Percentiles rank a stretch among this genome's conserved stretches.
Conservation (phyloP, 768 basidiomycete species). For the Collybiopsis luxurians region DNA sequence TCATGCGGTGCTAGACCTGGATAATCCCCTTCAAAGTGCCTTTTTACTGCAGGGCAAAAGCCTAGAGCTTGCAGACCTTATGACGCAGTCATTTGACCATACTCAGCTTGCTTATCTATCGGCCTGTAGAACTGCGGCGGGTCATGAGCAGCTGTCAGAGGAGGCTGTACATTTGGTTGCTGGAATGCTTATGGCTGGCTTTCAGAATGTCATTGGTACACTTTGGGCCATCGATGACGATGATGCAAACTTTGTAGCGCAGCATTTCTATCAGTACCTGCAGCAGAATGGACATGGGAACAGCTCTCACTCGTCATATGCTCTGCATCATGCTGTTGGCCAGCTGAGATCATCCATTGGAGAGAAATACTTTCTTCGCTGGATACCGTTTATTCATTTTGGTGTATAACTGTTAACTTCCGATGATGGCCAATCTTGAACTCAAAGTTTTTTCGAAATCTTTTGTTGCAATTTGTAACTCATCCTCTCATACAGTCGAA, state of each 20-base stretch:
- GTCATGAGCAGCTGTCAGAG: conserved; percentile 23
- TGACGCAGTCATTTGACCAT: conserved; percentile 11
- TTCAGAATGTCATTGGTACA: conserved; percentile 27
- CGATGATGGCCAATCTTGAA: too few relatives aligned
- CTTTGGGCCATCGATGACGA: conserved; percentile 29
- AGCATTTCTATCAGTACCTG: conserved; percentile 17
- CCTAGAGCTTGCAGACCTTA: conserved; percentile 17
- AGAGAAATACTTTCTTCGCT: background rate
- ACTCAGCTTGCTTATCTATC: conserved; percentile 35
- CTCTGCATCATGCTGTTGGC: conserved; percentile 1
- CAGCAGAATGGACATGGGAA: background rate
- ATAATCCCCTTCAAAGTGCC: conserved; percentile 21
- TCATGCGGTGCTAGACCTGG: conserved; percentile 26
- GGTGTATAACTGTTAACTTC: background rate
- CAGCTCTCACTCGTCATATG: background rate
- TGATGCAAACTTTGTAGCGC: conserved; percentile 20
- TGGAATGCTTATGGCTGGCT: conserved; percentile 31
- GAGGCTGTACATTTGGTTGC: conserved; percentile 38
- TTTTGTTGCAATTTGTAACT: too few relatives aligned
- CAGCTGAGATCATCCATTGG: background rate
- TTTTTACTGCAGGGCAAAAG: conserved; percentile 18
- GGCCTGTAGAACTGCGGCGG: conserved; percentile 37
- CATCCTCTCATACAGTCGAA: too few relatives aligned
- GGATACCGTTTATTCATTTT: conserved; percentile 10
- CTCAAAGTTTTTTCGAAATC: too few relatives aligned